Evolutionary conservation across 352 stramenopile genomes (phyloP).

Genomic region (Phytophthora foliorum): DNA sequence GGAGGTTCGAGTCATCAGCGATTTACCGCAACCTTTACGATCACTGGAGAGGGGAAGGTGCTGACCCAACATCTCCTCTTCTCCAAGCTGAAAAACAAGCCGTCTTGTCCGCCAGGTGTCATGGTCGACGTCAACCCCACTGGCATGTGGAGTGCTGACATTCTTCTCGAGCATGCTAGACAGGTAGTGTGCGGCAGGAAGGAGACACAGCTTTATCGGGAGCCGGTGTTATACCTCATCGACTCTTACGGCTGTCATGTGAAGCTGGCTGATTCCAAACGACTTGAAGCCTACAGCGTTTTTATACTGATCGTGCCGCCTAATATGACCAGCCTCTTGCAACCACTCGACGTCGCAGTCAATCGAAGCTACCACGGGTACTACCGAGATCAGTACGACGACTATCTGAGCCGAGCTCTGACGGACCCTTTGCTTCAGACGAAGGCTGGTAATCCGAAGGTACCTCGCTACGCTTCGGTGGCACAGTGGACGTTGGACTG

Average conservation of each 20-base stretch:
- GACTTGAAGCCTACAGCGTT: conserved; percentile 8
- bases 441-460: conserved; percentile 8
- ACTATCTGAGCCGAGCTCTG: background rate
- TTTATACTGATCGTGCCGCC: conserved; percentile 12
- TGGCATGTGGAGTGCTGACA: conserved; percentile 14
- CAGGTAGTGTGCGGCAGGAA: background rate
- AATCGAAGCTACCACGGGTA: conserved; percentile 17
- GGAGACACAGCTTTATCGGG: too few species aligned
- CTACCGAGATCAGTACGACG: conserved; percentile 14
- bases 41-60: conserved; percentile 2
- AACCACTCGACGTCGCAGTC: conserved; percentile 13
- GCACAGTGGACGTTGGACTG: conserved; percentile 9
- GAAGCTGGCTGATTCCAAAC: conserved; percentile 1
- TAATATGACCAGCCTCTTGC: conserved; percentile 16
- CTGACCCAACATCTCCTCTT: conserved; percentile 15
- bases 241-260: conserved; percentile 19
- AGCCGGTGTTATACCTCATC: conserved; percentile 14
- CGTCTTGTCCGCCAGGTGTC: background rate
- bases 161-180: background rate
- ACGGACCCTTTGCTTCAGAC: background rate
- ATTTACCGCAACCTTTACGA: conserved; percentile 16
- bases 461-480: conserved; percentile 1
- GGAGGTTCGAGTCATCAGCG: conserved; percentile 13
- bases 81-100: conserved; percentile 18
- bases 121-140: conserved; percentile 16